A percentile compares a stretch with the other conserved stretches of the same genome.
These are phyloP conservation scores for Hypoxylon sp. DNA, from an alignment of 2,329 filamentous ascomycete species.

Conservation along the genomic window DNA sequence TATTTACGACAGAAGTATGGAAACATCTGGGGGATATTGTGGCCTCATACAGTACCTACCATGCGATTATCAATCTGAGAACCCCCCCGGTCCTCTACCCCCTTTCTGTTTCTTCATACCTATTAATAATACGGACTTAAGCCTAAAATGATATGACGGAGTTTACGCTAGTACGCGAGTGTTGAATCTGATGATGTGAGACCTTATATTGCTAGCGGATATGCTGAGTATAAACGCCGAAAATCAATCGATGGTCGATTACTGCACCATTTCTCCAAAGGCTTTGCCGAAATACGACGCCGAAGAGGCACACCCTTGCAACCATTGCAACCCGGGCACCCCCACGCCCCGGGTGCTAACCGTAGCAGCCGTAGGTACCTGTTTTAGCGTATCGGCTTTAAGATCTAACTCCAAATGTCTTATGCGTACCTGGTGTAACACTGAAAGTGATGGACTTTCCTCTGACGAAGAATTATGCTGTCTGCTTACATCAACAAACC, in stretches of 20 bases:
- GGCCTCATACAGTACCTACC: background rate
- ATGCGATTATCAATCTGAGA: background rate
- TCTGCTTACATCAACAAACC: background rate
- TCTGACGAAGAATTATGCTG: background rate
- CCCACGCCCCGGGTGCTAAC: conserved; percentile 11
- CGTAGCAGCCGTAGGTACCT: background rate
- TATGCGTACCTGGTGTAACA: background rate
- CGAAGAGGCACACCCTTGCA: conserved; percentile 7
- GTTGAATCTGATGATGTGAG: conserved; percentile 11
- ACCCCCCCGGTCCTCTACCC: background rate
- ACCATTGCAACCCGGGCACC: too few species aligned
- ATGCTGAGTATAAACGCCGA: conserved; percentile 27
- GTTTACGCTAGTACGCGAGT: background rate
- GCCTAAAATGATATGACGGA: background rate
- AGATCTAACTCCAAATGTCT: background rate
- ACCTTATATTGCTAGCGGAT: background rate
- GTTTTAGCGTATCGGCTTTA: conserved; percentile 20
- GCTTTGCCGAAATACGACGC: conserved; percentile 24
- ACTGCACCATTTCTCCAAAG: background rate
- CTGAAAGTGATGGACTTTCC: background rate
- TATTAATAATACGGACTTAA: background rate
- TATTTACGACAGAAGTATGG: background rate
- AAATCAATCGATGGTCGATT: conserved; percentile 11
- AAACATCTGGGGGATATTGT: background rate
- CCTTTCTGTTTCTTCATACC: background rate